These are phyloP conservation scores for Cetraspora pellucida DNA, from an alignment of 192 early-diverging fungal genomes.

Conservation along the genomic window DNA sequence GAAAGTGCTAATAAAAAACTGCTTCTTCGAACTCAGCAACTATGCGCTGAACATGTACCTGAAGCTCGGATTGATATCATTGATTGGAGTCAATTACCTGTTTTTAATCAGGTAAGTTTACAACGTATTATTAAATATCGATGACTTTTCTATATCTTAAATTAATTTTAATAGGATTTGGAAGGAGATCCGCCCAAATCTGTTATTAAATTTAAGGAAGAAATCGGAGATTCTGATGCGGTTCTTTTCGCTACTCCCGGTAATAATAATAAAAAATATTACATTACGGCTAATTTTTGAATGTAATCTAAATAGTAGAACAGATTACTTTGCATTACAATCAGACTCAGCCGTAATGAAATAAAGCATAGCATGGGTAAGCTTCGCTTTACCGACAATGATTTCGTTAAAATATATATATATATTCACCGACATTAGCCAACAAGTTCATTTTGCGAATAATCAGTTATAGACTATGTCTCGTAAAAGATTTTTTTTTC, in stretches of 20 bases:
- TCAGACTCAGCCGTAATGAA: too few species aligned
- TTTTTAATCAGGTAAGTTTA: constrained; percentile 2
- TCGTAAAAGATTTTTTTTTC: too few species aligned
- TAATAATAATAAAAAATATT: too few species aligned
- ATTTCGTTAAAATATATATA: too few species aligned
- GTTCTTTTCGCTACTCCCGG: constrained; percentile 6
- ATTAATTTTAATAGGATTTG: constrained; percentile 5
- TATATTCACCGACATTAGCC: too few species aligned
- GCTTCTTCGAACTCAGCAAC: constrained; percentile 1
- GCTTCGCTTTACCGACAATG: too few species aligned
- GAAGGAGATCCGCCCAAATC: constrained; percentile 13
- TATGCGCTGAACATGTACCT: background rate
- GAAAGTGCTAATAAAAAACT: constrained; percentile 12
- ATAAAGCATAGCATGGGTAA: too few species aligned
- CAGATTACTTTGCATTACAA: too few species aligned
- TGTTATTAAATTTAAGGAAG: constrained; percentile 1
- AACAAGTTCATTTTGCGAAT: background rate
- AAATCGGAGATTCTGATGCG: constrained; percentile 12
- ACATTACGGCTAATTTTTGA: too few species aligned
- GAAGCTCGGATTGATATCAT: background rate
- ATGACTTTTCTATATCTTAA: too few species aligned
- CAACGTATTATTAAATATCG: background rate
- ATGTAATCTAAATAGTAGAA: too few species aligned
- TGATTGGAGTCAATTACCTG: constrained; percentile 11
- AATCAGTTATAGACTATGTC: too few species aligned